phyloP scores from a whole-genome alignment of 23 red algal genomes.

The Chondrus crispus region DNA sequence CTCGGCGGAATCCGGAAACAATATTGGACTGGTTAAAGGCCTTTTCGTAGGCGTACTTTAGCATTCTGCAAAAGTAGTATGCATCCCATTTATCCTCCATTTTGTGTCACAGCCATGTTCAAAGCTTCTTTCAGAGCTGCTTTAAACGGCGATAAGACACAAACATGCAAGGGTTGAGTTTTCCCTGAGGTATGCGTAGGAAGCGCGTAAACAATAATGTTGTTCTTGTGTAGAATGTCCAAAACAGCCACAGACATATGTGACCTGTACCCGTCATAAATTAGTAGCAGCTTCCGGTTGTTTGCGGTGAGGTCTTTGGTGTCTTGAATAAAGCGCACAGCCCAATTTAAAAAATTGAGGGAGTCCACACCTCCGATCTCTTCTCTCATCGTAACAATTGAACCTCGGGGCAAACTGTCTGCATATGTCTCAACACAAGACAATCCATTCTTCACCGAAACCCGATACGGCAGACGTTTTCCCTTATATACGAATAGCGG shows the following conservation, averaged over 20 bases:
- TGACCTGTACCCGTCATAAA: neutral
- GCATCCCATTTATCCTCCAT: too few relatives aligned
- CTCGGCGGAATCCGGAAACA: neutral
- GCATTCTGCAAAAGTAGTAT: neutral
- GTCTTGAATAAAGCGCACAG: neutral
- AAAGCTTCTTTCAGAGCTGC: too few relatives aligned
- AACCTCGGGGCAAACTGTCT: neutral
- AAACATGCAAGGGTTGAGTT: neutral
- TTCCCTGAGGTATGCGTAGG: neutral
- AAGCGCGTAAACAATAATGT: neutral
- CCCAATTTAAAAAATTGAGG: neutral
- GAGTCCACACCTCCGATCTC: neutral
- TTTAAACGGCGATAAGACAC: neutral
- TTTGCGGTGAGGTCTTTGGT: neutral
- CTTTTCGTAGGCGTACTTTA: neutral
- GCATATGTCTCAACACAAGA: too few relatives aligned
- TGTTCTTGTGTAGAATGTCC: neutral
- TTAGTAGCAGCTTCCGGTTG: neutral
- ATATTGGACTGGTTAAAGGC: neutral
- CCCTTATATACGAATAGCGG: conserved; percentile 30
- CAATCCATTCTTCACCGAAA: neutral
- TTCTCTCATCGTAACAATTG: neutral
- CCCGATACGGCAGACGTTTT: neutral
- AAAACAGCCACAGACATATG: neutral
- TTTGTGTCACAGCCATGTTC: too few relatives aligned